These are phyloP conservation scores for Ilex asprella DNA, from an alignment of 257 asterid genomes.

Conservation along the genomic window DNA sequence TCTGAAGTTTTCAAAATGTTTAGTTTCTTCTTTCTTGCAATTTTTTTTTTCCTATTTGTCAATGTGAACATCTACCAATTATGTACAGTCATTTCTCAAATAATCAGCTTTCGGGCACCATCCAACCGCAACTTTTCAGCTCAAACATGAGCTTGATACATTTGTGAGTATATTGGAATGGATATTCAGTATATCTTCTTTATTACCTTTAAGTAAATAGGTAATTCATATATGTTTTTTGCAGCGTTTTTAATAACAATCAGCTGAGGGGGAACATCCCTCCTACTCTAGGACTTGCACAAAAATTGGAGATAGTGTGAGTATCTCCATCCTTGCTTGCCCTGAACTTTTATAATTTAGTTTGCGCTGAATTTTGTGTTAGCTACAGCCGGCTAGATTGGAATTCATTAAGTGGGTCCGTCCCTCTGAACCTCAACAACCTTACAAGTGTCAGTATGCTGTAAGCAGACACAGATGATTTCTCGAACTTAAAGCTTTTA, in stretches of 20 bases:
- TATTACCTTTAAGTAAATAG: neutral
- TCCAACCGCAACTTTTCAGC: constrained; percentile 51
- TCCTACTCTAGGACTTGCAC: constrained; percentile 42
- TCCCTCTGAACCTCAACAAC: constrained; percentile 49
- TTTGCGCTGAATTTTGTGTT: constrained; percentile 11
- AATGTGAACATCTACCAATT: constrained; percentile 1
- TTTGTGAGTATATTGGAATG: constrained; percentile 43
- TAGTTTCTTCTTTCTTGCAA: neutral
- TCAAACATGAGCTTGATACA: constrained; percentile 64
- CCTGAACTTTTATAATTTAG: neutral
- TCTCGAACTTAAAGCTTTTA: neutral
- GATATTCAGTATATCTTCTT: neutral
- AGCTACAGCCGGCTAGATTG: constrained; percentile 64
- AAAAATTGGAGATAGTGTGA: constrained; percentile 65
- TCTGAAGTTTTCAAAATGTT: constrained; percentile 39
- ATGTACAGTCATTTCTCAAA: constrained; percentile 67
- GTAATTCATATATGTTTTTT: neutral
- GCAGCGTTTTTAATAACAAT: constrained; percentile 76
- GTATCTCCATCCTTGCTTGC: constrained; percentile 27
- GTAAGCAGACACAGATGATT: constrained; percentile 32
- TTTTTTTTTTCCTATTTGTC: neutral
- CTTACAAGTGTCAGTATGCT: constrained; percentile 54
- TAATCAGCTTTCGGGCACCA: constrained; percentile 61
- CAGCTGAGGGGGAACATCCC: constrained; percentile 58
- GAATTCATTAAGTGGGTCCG: constrained; percentile 48